These are phyloP conservation scores for Xylaria multiplex DNA, from an alignment of 2,329 filamentous ascomycete genomes.

Conservation along the genomic window DNA sequence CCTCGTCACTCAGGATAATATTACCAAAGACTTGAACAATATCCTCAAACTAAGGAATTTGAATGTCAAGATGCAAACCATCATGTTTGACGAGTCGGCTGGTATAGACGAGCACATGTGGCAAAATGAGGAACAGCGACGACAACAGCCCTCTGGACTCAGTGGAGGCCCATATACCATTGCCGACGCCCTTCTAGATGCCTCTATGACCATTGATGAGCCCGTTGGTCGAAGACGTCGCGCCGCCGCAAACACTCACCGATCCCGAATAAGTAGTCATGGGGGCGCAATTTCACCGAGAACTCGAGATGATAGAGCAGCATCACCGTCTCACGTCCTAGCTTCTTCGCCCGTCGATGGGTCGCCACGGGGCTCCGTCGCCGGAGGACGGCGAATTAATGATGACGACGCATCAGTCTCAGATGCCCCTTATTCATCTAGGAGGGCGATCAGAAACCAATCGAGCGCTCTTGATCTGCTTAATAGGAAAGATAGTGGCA, in stretches of 20 bases:
- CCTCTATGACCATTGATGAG: slow-evolving; percentile 86
- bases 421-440: slow-evolving; percentile 56
- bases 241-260: slow-evolving; percentile 62
- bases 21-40: slow-evolving; percentile 66
- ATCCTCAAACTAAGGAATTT: slow-evolving; percentile 80
- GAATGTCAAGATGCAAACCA: slow-evolving; percentile 83
- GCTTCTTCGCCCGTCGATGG: slow-evolving; percentile 50
- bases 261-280: slow-evolving; percentile 55
- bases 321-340: slow-evolving; percentile 44
- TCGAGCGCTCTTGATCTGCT: slow-evolving; percentile 69
- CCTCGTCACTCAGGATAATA: slow-evolving; percentile 53
- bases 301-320: slow-evolving; percentile 49
- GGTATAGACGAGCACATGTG: slow-evolving; percentile 57
- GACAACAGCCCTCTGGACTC: slow-evolving; percentile 49
- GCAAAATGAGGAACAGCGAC: slow-evolving; percentile 35
- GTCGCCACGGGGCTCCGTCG: slow-evolving; percentile 51
- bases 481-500: slow-evolving; percentile 67
- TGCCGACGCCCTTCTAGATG: slow-evolving; percentile 88
- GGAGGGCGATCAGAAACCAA: slow-evolving; percentile 63
- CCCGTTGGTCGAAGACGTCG: slow-evolving; percentile 64
- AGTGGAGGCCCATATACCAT: slow-evolving; percentile 75
- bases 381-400: slow-evolving; percentile 41
- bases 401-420: slow-evolving; percentile 53
- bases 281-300: slow-evolving; percentile 51
- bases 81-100: slow-evolving; percentile 86